phyloP scores from a whole-genome alignment of 129 eudicot genomes.

The Centaurea solstitialis region DNA sequence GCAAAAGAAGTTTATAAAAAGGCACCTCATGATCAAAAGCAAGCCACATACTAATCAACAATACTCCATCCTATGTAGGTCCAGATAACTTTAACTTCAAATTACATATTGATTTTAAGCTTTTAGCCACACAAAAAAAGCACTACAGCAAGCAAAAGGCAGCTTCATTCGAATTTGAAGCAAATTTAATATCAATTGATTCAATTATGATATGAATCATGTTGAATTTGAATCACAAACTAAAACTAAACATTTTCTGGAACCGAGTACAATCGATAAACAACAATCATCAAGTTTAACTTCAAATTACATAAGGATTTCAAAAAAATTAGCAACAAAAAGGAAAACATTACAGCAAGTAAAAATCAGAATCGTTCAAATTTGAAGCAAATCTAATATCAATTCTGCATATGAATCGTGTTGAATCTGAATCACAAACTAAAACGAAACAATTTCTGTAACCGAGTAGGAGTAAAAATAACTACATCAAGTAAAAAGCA shows the following conservation, averaged over 20 bases:
- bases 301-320: not conserved
- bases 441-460: not conserved
- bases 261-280: not conserved
- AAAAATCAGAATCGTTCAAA: not conserved
- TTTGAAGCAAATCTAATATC: not conserved
- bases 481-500: too few relatives aligned
- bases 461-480: not conserved
- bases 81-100: not conserved
- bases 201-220: too few relatives aligned
- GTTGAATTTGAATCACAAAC: not conserved
- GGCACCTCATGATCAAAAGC: not conserved
- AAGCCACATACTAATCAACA: not conserved
- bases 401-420: not conserved
- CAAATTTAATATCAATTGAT: not conserved
- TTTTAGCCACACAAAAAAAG: not conserved
- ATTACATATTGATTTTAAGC: not conserved
- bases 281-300: not conserved
- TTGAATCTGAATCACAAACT: not conserved
- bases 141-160: not conserved
- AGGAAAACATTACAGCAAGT: not conserved
- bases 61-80: not conserved
- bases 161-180: not conserved
- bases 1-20: not conserved
- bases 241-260: not conserved
- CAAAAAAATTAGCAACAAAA: not conserved